Evolutionary conservation across 306 rosid genomes (phyloP).

Genomic region (Corylus americana): DNA sequence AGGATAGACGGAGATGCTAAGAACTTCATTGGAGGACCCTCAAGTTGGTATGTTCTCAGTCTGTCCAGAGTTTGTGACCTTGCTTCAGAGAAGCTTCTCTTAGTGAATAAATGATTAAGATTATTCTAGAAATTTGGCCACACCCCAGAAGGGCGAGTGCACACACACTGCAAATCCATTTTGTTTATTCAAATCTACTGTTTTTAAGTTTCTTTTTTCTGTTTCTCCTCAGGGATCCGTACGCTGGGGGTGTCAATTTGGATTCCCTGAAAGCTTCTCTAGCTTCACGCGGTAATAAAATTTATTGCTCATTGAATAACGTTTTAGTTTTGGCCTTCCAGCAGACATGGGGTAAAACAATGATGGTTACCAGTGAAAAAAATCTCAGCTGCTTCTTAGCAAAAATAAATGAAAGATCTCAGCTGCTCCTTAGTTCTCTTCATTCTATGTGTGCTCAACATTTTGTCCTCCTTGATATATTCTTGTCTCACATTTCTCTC

Average conservation of each 20-base stretch:
- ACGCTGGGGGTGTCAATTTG: conserved; percentile 63
- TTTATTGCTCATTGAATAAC: conserved; percentile 3
- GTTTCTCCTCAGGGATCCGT: conserved; percentile 74
- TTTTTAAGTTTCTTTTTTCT: conserved; percentile 9
- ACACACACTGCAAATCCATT: not conserved
- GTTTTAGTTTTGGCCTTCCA: not conserved
- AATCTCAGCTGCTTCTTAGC: not conserved
- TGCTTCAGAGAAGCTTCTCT: conserved; percentile 14
- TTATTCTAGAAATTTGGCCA: conserved; percentile 17
- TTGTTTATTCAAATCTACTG: not conserved
- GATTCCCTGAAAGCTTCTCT: conserved; percentile 72
- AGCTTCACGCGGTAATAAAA: conserved; percentile 60
- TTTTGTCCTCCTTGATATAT: not conserved
- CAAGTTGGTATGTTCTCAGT: conserved; percentile 68
- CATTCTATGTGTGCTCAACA: not conserved
- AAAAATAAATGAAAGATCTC: conserved; percentile 3
- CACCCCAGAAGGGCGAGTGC: not conserved
- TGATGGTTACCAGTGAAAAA: not conserved
- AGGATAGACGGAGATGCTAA: conserved; percentile 42
- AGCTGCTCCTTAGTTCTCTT: not conserved
- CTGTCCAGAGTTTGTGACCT: conserved; percentile 21
- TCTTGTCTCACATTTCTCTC: not conserved
- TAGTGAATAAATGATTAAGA: conserved; percentile 12
- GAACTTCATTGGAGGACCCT: conserved; percentile 70
- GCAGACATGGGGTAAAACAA: not conserved